These are phyloP conservation scores for Platanthera guangdongensis DNA, from an alignment of 106 monocot species.

Conservation along the genomic window DNA sequence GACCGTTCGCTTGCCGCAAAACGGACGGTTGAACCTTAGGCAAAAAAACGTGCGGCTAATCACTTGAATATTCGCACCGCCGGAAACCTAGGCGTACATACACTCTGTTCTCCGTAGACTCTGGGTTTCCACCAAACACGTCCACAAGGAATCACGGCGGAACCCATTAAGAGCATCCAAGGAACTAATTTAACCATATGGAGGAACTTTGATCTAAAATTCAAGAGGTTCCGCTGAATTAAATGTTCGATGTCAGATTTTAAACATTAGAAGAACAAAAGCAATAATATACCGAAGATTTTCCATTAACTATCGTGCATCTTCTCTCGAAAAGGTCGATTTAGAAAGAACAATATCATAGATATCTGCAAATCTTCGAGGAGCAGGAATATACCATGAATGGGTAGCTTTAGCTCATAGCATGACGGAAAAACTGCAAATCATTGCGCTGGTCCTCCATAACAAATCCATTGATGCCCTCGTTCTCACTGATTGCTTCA, in stretches of 20 bases:
- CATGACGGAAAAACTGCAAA: neutral
- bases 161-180: neutral
- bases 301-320: neutral
- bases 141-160: neutral
- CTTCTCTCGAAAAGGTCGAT: neutral
- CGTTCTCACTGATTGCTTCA: neutral
- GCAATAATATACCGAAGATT: neutral
- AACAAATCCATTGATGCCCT: neutral
- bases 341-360: neutral
- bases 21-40: neutral
- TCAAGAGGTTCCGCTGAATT: neutral
- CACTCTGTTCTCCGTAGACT: neutral
- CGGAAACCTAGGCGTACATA: neutral
- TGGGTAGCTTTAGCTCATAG: neutral
- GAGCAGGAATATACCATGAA: neutral
- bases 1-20: neutral
- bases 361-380: neutral
- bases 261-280: neutral
- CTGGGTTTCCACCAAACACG: neutral
- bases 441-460: neutral
- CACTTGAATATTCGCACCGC: neutral
- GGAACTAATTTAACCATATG: neutral
- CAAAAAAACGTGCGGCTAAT: neutral
- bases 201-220: neutral
- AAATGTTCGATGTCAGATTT: neutral